Base-by-base conservation (phyloP, 768 basidiomycete genomes). In the Cubamyces lactineus region DNA sequence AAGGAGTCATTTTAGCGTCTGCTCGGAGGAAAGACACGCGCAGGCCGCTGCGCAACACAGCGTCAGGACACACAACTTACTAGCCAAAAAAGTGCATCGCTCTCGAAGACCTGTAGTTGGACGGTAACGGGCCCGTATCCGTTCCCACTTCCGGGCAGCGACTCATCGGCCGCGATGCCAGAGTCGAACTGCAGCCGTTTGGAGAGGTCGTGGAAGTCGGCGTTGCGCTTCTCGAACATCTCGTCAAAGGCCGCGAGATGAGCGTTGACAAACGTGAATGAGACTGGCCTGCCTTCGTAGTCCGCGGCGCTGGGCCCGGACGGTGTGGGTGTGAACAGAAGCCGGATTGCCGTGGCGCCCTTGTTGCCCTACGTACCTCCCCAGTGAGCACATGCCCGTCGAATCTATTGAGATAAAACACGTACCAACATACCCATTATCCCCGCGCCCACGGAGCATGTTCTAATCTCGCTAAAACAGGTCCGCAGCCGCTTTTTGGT, bases 161-260 rank as follows among this genome's bases (percentile, higher is more conserved):
- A 57, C 47, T 71, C 67, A 50, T 69, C 66, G 23, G 53, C 53
- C 13, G 43, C 55, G 5, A 47, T 53, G 19, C 67, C 69, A 9
- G 75, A 74, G 46, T 78, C 77, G 63, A 92, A 93, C 17, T 66
- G 69, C 21, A 91, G 73, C 59, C 85, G 77, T 67, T 75, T 80
- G 5, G 82, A 83, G 8, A 94, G 76, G 53, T 93, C 91, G 21
- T 84, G 82, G 65, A 88, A 92, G 67, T 94, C 91, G 12, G 78
- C 77, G 65, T 94, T 89, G 16, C 92, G 79, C 61, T 82, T 85
- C 16, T 91, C 89, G 21, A 78, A 76, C 83, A 90, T 88, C 62
- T 91, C 89, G 66, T 93, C 90, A 61, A 87, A 91, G 13, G 92
- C 92, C 0, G 92, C 91, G 12, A 95, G 79, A 73, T 95, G 92